Evolutionary conservation across 148 eudicot genomes (phyloP), one percentile per base, ranked within the genome.

Genomic region (Chenopodium formosanum): DNA sequence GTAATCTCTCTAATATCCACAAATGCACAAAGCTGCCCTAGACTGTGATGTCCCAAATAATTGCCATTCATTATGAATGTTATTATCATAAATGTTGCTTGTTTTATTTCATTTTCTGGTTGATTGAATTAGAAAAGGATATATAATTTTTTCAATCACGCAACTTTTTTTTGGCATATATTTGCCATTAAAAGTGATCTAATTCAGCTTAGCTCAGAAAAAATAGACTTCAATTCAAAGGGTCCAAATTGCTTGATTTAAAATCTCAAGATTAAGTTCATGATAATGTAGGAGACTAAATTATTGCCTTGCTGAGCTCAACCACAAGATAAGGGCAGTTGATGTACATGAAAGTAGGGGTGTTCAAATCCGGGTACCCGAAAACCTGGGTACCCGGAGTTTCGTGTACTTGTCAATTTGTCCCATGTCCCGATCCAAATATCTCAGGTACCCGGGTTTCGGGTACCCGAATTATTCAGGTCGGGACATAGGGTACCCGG

Each of bases 231-330:
- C 20, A 46, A 73, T 46, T 73, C 20, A 46, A 73, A 73, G 31
- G 76, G 1, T 10, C 20, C 76, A 73, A 73, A 73, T 48, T 46
- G 29, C 60, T 22, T 73, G 32, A 47, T 73, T 73, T 47, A 29
- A 27, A 50, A 52, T 52, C 23, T 74, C 4, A 48, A 7, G 77
- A 74, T 46, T 74, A 52, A 74, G 77, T 48, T 52, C 16, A 74
- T 52, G 63, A 74, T 74, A 25, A 74, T 74, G n/a, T 74, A 13
- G 17, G 16, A 37, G 37, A 19, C 9, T 62, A 62, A 22, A 22
- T 22, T 20, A 5, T 62, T 53, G 14, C 16, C 60, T 53, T 4
- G 60, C 60, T 53, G 17, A 53, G 60, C 60, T 53, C 14, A 53
- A 53, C 60, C 22, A 53, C 60, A 53, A 53, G 60, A 14, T 53